phyloP scores from a whole-genome alignment of 176 grass and related monocot genomes.

The Lolium rigidum region DNA sequence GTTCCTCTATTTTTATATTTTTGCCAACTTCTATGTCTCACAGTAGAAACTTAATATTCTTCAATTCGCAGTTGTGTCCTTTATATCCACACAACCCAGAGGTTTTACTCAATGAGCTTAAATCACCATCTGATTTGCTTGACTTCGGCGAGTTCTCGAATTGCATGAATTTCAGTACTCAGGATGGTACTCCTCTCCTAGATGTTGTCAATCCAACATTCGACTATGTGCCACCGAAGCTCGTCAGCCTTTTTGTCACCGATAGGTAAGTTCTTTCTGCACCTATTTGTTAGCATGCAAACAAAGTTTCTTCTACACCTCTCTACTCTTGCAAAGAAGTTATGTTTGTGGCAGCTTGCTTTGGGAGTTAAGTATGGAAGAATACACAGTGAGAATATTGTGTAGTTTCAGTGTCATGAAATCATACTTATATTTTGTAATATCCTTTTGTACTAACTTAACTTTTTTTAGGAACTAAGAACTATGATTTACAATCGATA shows the following conservation, averaged over 20 bases:
- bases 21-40: slow-evolving; percentile 10
- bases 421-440: not conserved
- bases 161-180: slow-evolving; percentile 85
- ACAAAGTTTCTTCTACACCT: slow-evolving; percentile 1
- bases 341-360: slow-evolving; percentile 7
- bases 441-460: not conserved
- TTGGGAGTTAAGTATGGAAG: not conserved
- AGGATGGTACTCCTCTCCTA: slow-evolving; percentile 70
- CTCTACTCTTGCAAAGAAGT: not conserved
- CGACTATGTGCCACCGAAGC: slow-evolving; percentile 93
- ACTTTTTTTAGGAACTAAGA: not conserved
- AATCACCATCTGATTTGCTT: slow-evolving; percentile 89
- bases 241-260: slow-evolving; percentile 93
- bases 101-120: slow-evolving; percentile 90
- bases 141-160: slow-evolving; percentile 95
- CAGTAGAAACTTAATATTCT: slow-evolving; percentile 24
- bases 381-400: not conserved
- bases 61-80: slow-evolving; percentile 73
- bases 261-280: slow-evolving; percentile 70
- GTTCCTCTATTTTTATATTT: not conserved
- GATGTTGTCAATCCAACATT: slow-evolving; percentile 95
- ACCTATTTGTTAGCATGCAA: not conserved
- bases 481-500: not conserved
- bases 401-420: not conserved
- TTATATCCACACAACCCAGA: slow-evolving; percentile 95